Evolutionary conservation across 257 asterid genomes (phyloP).

Genomic region (Solanum pennellii): DNA sequence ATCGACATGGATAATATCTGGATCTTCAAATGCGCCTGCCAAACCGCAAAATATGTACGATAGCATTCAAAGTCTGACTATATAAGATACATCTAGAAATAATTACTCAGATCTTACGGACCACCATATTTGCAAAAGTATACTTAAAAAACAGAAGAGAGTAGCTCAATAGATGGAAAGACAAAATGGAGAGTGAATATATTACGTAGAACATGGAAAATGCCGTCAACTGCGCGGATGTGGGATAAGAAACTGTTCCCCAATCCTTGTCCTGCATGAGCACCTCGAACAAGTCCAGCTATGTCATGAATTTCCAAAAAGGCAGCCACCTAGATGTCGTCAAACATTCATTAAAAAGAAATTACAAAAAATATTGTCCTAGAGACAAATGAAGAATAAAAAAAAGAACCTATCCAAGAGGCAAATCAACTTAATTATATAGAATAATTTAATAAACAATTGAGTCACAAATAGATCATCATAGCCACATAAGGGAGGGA

Average conservation of each 20-base stretch:
- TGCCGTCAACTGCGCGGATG: slow-evolving; percentile 98
- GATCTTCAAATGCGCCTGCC: slow-evolving; percentile 95
- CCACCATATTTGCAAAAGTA: not conserved
- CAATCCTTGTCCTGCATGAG: slow-evolving; percentile 94
- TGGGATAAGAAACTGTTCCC: slow-evolving; percentile 96
- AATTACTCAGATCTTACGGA: not conserved
- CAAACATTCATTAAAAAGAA: not conserved
- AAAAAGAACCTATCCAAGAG: not conserved
- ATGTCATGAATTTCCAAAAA: slow-evolving; percentile 95
- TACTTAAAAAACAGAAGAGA: not conserved
- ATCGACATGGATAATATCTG: slow-evolving; percentile 92
- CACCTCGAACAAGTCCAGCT: slow-evolving; percentile 98
- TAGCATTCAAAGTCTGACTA: not conserved
- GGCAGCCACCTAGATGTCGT: slow-evolving; percentile 61
- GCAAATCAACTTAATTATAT: not conserved
- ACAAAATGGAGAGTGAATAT: not conserved
- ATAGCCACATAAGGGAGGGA: not conserved
- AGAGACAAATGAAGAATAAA: not conserved
- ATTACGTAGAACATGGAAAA: slow-evolving; percentile 93
- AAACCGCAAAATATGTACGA: not conserved
- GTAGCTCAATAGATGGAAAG: not conserved
- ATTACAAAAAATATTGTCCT: not conserved
- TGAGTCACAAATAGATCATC: not conserved
- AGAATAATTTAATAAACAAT: not conserved
- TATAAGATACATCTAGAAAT: not conserved